These are phyloP conservation scores for Nitzschia sp. DNA, from an alignment of 108 stramenopile species.

Conservation along the genomic window DNA sequence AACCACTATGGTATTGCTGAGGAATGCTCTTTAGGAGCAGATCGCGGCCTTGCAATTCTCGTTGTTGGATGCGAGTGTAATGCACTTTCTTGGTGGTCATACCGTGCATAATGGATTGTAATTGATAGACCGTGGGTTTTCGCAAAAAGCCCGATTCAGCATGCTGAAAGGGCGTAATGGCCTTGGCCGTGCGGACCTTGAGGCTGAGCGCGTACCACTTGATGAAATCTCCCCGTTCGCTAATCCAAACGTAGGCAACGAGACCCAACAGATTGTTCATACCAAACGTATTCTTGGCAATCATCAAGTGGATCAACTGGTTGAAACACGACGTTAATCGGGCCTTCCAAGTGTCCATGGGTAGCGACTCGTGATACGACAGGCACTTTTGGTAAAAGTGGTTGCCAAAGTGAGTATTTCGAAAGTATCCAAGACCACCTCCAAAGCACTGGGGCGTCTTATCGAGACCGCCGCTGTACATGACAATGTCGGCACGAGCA, in stretches of 20 bases:
- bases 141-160: slow-evolving; percentile 27
- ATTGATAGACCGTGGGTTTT: slow-evolving; percentile 14
- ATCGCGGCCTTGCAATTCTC: slow-evolving; percentile 12
- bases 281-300: slow-evolving; percentile 23
- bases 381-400: slow-evolving; percentile 12
- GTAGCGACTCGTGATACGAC: slow-evolving; percentile 9
- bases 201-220: slow-evolving; percentile 21
- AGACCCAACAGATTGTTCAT: slow-evolving; percentile 24
- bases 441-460: slow-evolving; percentile 29
- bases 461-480: slow-evolving; percentile 35
- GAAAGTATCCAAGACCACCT: slow-evolving; percentile 22
- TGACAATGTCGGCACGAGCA: slow-evolving; percentile 17
- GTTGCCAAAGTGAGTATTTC: slow-evolving; percentile 10
- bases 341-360: slow-evolving; percentile 21
- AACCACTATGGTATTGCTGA: slow-evolving; percentile 9
- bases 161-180: slow-evolving; percentile 29
- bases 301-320: slow-evolving; percentile 19
- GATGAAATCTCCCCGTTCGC: slow-evolving; percentile 25
- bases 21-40: slow-evolving; percentile 17
- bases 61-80: slow-evolving; percentile 6
- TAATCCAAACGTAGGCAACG: slow-evolving; percentile 24
- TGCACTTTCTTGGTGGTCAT: slow-evolving; percentile 8
- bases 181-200: slow-evolving; percentile 24
- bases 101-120: slow-evolving; percentile 15
- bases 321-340: slow-evolving; percentile 18